Conservation (phyloP, 305 asterid genomes). For the Striga hermonthica region DNA sequence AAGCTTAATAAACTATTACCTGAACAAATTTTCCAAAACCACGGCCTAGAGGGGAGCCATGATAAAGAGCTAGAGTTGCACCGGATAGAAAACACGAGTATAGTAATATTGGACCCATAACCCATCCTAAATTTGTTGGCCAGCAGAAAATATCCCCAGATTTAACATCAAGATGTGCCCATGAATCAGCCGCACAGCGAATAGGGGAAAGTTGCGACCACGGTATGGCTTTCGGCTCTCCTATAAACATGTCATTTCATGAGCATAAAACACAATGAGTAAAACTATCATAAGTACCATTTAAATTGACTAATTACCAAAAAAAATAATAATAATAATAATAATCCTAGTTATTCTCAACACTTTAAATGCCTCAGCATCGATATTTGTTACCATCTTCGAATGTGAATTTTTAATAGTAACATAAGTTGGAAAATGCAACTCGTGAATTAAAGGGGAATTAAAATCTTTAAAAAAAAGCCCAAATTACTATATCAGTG, state of each 20-base stretch:
- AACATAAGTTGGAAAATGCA: too few relatives aligned
- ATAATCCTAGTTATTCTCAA: too few relatives aligned
- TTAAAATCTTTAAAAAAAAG: too few relatives aligned
- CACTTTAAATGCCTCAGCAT: too few relatives aligned
- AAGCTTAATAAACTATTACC: constrained; percentile 41
- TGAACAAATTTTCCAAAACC: constrained; percentile 87
- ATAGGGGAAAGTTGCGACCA: constrained; percentile 96
- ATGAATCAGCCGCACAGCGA: constrained; percentile 76
- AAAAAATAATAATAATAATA: too few relatives aligned
- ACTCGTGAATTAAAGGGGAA: too few relatives aligned
- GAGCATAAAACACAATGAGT: too few relatives aligned
- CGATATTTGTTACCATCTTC: too few relatives aligned
- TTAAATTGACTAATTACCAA: too few relatives aligned
- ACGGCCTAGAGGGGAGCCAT: constrained; percentile 85
- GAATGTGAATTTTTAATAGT: too few relatives aligned
- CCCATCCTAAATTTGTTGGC: constrained; percentile 99
- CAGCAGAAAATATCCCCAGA: constrained; percentile 75
- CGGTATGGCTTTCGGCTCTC: constrained; percentile 96
- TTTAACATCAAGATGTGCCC: constrained; percentile 61
- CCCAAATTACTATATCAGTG: too few relatives aligned
- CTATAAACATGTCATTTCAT: constrained; percentile 33
- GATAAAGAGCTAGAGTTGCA: constrained; percentile 88
- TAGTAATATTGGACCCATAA: constrained; percentile 83
- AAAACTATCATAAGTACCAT: too few relatives aligned
- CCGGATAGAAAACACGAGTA: constrained; percentile 82